Percentiles rank a stretch among this genome's conserved stretches.
These are phyloP conservation scores for Candida golubevii DNA, from an alignment of 805 yeast genomes.

Conservation along the genomic window DNA sequence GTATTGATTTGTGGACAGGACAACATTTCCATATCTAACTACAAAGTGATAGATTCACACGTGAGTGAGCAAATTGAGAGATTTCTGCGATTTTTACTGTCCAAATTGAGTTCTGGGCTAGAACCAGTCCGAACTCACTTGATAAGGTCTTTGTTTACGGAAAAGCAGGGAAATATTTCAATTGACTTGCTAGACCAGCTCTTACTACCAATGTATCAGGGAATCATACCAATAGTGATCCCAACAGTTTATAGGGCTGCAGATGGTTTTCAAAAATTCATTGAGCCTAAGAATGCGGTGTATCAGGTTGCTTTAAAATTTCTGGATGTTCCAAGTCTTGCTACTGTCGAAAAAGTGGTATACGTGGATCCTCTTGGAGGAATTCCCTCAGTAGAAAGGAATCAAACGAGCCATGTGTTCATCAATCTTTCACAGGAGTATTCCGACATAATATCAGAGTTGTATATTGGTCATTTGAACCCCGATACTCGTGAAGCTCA, in stretches of 20 bases:
- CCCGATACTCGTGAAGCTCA: conserved; percentile 50
- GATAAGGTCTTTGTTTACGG: conserved; percentile 25
- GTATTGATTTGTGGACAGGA: conserved; percentile 56
- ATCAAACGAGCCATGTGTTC: conserved; percentile 78
- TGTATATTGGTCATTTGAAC: conserved; percentile 52
- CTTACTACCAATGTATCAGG: conserved; percentile 39
- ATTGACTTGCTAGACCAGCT: conserved; percentile 28
- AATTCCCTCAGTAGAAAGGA: conserved; percentile 80
- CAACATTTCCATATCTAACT: conserved; percentile 18
- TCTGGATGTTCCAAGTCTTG: conserved; percentile 25
- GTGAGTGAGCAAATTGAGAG: conserved; percentile 31
- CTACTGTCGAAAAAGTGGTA: conserved; percentile 76
- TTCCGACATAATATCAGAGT: conserved; percentile 58
- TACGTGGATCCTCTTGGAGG: conserved; percentile 85
- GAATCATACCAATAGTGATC: conserved; percentile 60
- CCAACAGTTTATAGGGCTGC: conserved; percentile 42
- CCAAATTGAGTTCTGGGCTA: conserved; percentile 18
- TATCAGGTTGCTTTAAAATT: conserved; percentile 23
- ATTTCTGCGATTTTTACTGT: conserved; percentile 23
- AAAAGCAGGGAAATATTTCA: conserved; percentile 7
- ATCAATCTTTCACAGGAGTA: conserved; percentile 83
- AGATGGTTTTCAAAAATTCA: conserved; percentile 23
- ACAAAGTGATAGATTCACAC: conserved; percentile 29
- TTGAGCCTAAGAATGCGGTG: conserved; percentile 23
- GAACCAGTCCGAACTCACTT: conserved; percentile 23